These are phyloP conservation scores for Geopyxis carbonaria DNA, from an alignment of 495 filamentous ascomycete genomes.

Conservation along the genomic window DNA sequence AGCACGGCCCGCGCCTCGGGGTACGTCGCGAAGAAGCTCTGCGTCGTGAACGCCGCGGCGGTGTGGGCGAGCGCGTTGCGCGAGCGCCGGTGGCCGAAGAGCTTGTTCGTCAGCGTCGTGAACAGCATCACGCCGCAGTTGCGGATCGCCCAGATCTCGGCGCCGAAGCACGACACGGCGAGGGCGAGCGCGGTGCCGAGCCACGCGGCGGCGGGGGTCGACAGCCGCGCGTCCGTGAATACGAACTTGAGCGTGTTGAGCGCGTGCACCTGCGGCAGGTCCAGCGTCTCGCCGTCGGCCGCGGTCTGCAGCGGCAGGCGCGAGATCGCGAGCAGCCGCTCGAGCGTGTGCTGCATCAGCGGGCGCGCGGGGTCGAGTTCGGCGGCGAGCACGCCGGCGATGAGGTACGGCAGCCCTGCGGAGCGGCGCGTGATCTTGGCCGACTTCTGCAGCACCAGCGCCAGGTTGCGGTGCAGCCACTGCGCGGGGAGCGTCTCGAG, in stretches of 20 bases:
- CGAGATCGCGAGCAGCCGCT: slow-evolving; percentile 36
- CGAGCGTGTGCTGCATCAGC: slow-evolving; percentile 26
- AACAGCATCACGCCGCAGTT: slow-evolving; percentile 87
- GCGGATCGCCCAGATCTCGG: slow-evolving; percentile 65
- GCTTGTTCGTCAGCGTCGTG: slow-evolving; percentile 57
- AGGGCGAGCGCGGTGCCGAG: slow-evolving; percentile 56
- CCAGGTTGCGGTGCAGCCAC: slow-evolving; percentile 9
- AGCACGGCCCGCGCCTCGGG: slow-evolving; percentile 52
- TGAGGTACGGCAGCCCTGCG: slow-evolving; percentile 73
- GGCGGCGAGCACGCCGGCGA: slow-evolving; percentile 56
- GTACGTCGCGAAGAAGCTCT: slow-evolving; percentile 52
- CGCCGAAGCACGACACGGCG: slow-evolving; percentile 53
- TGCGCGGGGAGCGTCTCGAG: slow-evolving; percentile 28
- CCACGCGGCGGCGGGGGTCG: slow-evolving; percentile 42
- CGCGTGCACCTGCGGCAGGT: slow-evolving; percentile 82
- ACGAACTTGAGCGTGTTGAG: slow-evolving; percentile 81
- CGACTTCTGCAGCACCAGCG: slow-evolving; percentile 13
- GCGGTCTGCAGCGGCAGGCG: slow-evolving; percentile 31
- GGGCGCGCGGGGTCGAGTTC: slow-evolving; percentile 37
- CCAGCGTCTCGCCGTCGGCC: slow-evolving; percentile 31
- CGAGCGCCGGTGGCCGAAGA: slow-evolving; percentile 50
- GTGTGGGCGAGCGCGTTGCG: slow-evolving; percentile 29
- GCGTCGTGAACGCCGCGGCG: slow-evolving; percentile 33
- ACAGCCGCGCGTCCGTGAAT: slow-evolving; percentile 60
- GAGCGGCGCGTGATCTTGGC: slow-evolving; percentile 63